Base-by-base conservation (phyloP, 2,329 filamentous ascomycete genomes). In the Capronia americana region DNA sequence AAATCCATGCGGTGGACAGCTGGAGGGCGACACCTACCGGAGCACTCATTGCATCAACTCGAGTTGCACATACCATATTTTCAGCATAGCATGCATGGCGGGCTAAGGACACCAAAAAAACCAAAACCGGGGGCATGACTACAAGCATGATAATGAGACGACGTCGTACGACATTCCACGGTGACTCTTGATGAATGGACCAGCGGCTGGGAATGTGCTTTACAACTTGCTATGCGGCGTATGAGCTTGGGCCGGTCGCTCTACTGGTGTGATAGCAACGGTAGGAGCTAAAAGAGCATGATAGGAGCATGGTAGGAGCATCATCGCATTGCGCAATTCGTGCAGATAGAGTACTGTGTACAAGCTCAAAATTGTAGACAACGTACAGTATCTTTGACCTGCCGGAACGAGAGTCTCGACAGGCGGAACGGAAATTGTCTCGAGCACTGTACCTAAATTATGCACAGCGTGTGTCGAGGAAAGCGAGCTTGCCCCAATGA, bases 51-150 rank as follows among this genome's bases (percentile, higher is more conserved):
- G 12, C 20, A 28, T 54, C 32, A 34, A n/a, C 20, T 24, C 12
- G 28, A 26, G 28, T 30, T 54, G 44, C 30, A 50, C 26, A 44
- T 57, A 56, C 38, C 51, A 44, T 65, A 51, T 34, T 32, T 61
- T 34, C 41, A 30, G 57, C 57, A 61, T 61, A 61, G 26, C 48
- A 46, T 65, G 57, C 53, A 57, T 57, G 14, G 26, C 10, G 10
- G 63, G 57, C 34, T 60, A 56, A 26, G 38, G n/a, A n/a, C n/a
- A n/a, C n/a, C n/a, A 50, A 3, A n/a, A 55, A 34, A 20, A 10
- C 6, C 17, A 14, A 34, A 46, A 53, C 48, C 17, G 17, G 38
- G n/a, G 44, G 57, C 51, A 57, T 61, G 48, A 26, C 20, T n/a
- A 44, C 38, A n/a, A 7, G 38, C 17, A 41, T 44, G 38, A 44